Evolutionary conservation across 805 yeast species (phyloP), one percentile per base, ranked within the genome.

Genomic region (Hanseniaspora opuntiae): DNA sequence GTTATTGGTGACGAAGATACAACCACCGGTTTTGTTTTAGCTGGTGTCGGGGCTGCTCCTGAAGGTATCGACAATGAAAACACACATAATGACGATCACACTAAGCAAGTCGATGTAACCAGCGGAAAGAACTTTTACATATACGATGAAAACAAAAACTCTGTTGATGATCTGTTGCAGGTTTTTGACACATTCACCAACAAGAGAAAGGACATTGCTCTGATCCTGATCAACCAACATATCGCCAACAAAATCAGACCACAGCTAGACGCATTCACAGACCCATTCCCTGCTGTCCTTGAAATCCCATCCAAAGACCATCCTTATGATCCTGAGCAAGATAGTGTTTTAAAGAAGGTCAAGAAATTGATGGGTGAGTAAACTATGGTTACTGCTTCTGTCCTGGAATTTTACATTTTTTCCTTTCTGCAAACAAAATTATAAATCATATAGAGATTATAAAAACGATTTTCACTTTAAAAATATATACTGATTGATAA

Each of bases 291-390:
- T 9, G 97, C 98, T 3, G 79, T 93, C 47, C 74, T 93, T 63
- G 98, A 93, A 70, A 93, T 93, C 57, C 98, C 98, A 28, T 87
- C 97, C 16, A 93, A 93, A 72, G 98, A 93, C 65, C 97, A 93
- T 67, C 97, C 98, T 22, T 93, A 93, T 67, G 95, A 93, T 67
- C 98, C 98, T 20, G 97, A 90, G 67, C 93, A 90, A 79, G 98
- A 93, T 69, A 84, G 95, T 20, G 88, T 93, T 40, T 75, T 93
- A 69, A 82, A 90, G 70, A 84, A 95, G 67, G 98, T 93, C 35
- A 84, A 95, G 73, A 81, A 96, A 66, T 72, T 93, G 58, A 89
- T 90, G 71, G 97, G 98, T 45, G 97, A 93, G 71, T 87, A 73
- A 59, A 33, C 28, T 24, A 30, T 30, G 9, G 28, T 6, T 25